phyloP scores from a whole-genome alignment of 1,284 basidiomycete species.

The Rhodotorula sp. region DNA sequence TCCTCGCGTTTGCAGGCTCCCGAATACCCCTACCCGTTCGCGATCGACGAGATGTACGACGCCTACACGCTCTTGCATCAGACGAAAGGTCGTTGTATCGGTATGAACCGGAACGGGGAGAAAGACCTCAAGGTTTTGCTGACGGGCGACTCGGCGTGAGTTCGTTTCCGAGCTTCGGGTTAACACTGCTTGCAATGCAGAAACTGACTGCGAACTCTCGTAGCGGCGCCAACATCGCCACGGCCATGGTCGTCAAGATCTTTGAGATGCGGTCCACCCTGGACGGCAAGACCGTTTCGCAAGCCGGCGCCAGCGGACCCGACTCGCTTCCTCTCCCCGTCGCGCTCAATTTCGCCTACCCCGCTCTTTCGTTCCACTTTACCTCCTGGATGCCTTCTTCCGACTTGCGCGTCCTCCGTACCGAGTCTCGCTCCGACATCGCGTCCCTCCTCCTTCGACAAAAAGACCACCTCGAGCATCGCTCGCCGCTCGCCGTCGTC shows the following conservation, averaged over 20 bases:
- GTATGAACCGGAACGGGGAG: conserved; percentile 69
- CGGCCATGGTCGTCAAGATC: conserved; percentile 77
- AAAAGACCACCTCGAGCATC: conserved; percentile 76
- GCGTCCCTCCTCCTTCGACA: conserved; percentile 65
- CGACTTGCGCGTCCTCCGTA: conserved; percentile 75
- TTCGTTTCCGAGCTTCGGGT: conserved; percentile 35
- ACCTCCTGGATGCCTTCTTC: conserved; percentile 91
- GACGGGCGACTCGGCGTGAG: conserved; percentile 89
- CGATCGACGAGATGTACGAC: conserved; percentile 92
- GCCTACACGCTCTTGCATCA: conserved; percentile 78
- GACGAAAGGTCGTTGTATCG: conserved; percentile 74
- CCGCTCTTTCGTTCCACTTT: conserved; percentile 88
- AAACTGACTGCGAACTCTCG: too few species aligned
- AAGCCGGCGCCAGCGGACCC: not conserved
- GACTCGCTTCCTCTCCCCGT: conserved; percentile 60
- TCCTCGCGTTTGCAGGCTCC: conserved; percentile 26
- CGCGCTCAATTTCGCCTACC: conserved; percentile 73
- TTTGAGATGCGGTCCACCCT: conserved; percentile 61
- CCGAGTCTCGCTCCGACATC: conserved; percentile 65
- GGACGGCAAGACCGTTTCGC: conserved; percentile 42
- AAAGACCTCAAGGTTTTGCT: conserved; percentile 68
- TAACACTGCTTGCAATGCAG: too few species aligned
- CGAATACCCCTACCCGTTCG: conserved; percentile 82
- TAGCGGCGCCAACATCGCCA: conserved; percentile 80
- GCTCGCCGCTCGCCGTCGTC: conserved; percentile 77